These are phyloP conservation scores for Trypanosoma caninum DNA, from an alignment of 208 protist species.

Conservation along the genomic window DNA sequence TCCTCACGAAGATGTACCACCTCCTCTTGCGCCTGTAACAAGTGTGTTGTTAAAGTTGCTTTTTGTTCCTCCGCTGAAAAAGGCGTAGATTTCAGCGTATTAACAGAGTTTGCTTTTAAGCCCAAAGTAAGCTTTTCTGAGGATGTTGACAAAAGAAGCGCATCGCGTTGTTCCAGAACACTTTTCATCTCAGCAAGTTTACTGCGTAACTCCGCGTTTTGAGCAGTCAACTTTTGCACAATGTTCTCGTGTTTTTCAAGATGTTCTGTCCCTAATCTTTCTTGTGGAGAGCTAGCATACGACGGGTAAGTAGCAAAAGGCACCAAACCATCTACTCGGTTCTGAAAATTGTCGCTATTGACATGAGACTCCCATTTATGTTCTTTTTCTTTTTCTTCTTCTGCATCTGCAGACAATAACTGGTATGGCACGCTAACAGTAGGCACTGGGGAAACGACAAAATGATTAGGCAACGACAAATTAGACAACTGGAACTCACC, in stretches of 20 bases:
- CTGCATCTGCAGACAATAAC: not conserved
- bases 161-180: slow-evolving; percentile 14
- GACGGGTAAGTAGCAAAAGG: not conserved
- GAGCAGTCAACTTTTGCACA: slow-evolving; percentile 4
- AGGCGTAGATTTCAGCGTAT: not conserved
- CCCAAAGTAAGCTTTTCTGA: not conserved
- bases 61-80: not conserved
- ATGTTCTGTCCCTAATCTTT: not conserved
- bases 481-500: not conserved
- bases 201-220: slow-evolving; percentile 4
- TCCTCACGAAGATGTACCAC: slow-evolving; percentile 3
- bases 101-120: not conserved
- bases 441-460: slow-evolving; percentile 1
- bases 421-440: not conserved
- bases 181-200: slow-evolving; percentile 12
- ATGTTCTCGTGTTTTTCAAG: slow-evolving; percentile 6
- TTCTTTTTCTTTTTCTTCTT: not conserved
- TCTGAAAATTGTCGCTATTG: not conserved
- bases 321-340: not conserved
- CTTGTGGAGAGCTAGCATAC: not conserved
- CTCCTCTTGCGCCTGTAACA: slow-evolving; percentile 6
- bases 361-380: not conserved
- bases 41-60: not conserved
- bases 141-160: not conserved
- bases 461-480: not conserved